Evolutionary conservation across 257 asterid species (phyloP).

Genomic region (Solanum paucissectum): DNA sequence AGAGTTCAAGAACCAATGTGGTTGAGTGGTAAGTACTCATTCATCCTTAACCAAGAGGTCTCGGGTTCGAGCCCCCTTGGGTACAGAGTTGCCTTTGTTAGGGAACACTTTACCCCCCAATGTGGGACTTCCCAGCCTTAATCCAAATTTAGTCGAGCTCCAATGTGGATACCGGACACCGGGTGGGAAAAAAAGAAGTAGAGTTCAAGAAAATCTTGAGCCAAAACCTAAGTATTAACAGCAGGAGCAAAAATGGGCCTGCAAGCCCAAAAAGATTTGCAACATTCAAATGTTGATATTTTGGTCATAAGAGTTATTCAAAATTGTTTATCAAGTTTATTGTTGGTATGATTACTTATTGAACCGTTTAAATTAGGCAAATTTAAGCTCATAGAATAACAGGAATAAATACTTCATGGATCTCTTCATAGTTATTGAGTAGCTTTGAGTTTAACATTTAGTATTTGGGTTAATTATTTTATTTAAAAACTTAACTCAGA

Average conservation of each 20-base stretch:
- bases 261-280: background rate
- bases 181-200: background rate
- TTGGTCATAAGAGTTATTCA: too few species aligned
- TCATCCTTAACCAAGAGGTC: too few species aligned
- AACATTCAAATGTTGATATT: too few species aligned
- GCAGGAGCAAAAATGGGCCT: background rate
- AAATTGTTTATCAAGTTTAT: too few species aligned
- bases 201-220: too few species aligned
- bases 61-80: background rate
- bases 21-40: too few species aligned
- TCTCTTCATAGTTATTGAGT: background rate
- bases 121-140: fast-evolving
- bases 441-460: background rate
- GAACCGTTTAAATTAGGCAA: too few species aligned
- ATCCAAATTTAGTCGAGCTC: background rate
- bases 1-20: too few species aligned
- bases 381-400: background rate
- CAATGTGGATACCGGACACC: background rate
- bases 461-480: background rate
- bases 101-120: too few species aligned
- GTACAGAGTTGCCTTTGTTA: background rate
- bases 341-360: too few species aligned
- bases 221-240: too few species aligned
- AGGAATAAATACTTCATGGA: background rate
- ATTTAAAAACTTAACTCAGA: background rate